A percentile compares a stretch with the other conserved stretches of the same genome.
Conservation (phyloP, 2,329 filamentous ascomycete genomes). For the Coniella lustricola region DNA sequence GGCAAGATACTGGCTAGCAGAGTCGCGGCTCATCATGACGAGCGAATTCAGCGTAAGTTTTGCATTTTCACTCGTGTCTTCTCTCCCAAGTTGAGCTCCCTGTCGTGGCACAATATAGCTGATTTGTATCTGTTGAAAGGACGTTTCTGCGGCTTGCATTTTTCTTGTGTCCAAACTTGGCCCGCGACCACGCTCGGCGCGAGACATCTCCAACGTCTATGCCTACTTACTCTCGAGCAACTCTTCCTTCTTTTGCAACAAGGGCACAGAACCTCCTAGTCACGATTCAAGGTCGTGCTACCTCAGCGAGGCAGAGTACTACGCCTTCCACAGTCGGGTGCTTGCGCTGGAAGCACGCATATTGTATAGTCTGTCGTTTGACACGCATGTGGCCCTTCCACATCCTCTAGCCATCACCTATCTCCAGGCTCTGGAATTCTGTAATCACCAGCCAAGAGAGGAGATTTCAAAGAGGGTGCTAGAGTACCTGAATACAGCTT, state of each 20-base stretch:
- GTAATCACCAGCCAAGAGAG: slow-evolving; percentile 32
- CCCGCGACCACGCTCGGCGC: slow-evolving; percentile 64
- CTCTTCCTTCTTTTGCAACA: slow-evolving; percentile 45
- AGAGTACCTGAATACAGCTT: slow-evolving; percentile 75
- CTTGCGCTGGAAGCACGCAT: slow-evolving; percentile 72
- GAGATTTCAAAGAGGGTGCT: slow-evolving; percentile 59
- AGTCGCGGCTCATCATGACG: slow-evolving; percentile 39
- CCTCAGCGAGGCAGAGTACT: slow-evolving; percentile 67
- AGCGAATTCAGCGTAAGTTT: slow-evolving; percentile 49
- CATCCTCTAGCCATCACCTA: slow-evolving; percentile 87
- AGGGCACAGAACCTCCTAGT: slow-evolving; percentile 22
- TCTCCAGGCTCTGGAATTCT: slow-evolving; percentile 75
- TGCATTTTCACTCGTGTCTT: neutral
- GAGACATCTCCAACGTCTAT: slow-evolving; percentile 80
- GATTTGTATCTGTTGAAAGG: slow-evolving; percentile 39
- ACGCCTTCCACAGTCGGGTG: slow-evolving; percentile 55
- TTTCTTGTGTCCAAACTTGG: slow-evolving; percentile 82
- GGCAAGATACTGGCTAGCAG: slow-evolving; percentile 69
- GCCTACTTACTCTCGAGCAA: slow-evolving; percentile 64
- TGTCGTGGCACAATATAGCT: neutral
- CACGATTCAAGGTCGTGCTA: slow-evolving; percentile 53
- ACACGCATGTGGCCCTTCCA: slow-evolving; percentile 78
- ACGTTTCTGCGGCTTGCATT: slow-evolving; percentile 72
- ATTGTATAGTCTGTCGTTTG: slow-evolving; percentile 68
- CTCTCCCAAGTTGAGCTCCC: too few relatives aligned